Conservation (phyloP, 495 filamentous ascomycete genomes). For the Podospora conica region DNA sequence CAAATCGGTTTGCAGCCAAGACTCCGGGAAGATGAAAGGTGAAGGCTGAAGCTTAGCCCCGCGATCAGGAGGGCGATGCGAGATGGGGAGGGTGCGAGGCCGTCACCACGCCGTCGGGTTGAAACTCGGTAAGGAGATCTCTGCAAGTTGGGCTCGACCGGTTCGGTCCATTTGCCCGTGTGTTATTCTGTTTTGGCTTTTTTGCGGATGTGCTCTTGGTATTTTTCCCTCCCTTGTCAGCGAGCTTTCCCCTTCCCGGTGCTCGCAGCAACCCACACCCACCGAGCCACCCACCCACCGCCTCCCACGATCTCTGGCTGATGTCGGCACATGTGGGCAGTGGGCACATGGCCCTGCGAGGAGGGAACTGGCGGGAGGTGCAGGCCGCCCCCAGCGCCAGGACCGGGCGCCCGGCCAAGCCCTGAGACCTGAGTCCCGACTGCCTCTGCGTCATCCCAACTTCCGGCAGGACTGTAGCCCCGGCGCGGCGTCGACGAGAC, state of each 20-base stretch:
- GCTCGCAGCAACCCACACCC: slow-evolving; percentile 4
- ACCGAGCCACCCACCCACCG: background rate
- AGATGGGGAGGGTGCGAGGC: background rate
- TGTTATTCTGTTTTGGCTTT: slow-evolving; percentile 1
- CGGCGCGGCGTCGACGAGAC: slow-evolving; percentile 4
- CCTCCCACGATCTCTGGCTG: slow-evolving; percentile 14
- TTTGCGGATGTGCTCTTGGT: background rate
- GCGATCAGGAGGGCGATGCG: background rate
- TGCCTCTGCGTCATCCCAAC: slow-evolving; percentile 14
- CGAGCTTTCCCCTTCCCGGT: slow-evolving; percentile 1
- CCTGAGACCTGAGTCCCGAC: slow-evolving; percentile 13
- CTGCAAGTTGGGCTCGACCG: slow-evolving; percentile 25
- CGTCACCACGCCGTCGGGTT: slow-evolving; percentile 19
- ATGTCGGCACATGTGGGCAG: slow-evolving; percentile 6
- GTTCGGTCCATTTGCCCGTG: background rate
- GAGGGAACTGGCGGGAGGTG: slow-evolving; percentile 17
- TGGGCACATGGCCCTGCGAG: too few species aligned
- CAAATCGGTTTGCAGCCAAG: slow-evolving; percentile 9
- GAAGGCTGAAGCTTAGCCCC: slow-evolving; percentile 7
- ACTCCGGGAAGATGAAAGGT: background rate
- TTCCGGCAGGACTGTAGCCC: slow-evolving; percentile 14
- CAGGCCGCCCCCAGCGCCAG: background rate
- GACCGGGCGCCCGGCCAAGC: background rate
- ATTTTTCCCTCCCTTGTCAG: background rate
- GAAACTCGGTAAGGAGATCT: slow-evolving; percentile 17